These are phyloP conservation scores for Kluyveromyces dobzhanskii DNA, from an alignment of 805 yeast genomes.

Conservation along the genomic window DNA sequence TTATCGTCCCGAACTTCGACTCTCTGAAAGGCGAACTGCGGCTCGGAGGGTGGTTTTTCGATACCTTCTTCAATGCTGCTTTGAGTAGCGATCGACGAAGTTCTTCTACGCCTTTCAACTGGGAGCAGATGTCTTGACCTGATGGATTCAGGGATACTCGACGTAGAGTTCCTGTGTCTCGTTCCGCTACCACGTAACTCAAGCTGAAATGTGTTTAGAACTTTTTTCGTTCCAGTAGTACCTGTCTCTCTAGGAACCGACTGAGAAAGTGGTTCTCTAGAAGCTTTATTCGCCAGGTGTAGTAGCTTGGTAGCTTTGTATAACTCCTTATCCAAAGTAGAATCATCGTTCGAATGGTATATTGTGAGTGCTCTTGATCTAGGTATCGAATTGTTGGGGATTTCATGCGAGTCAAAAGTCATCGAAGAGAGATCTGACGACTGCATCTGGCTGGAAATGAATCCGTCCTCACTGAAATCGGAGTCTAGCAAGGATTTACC, in stretches of 20 bases:
- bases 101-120: background rate
- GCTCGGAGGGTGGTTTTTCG: background rate
- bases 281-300: conserved; percentile 1
- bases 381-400: conserved; percentile 2
- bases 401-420: background rate
- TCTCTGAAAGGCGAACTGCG: conserved; percentile 4
- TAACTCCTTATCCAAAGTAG: conserved; percentile 17
- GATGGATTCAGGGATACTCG: background rate
- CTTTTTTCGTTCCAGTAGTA: background rate
- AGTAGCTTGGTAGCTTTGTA: conserved; percentile 14
- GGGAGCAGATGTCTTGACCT: background rate
- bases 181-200: background rate
- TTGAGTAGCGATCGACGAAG: background rate
- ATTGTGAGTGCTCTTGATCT: conserved; percentile 7
- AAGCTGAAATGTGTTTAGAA: background rate
- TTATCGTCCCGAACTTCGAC: conserved; percentile 35
- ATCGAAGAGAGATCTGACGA: conserved; percentile 3
- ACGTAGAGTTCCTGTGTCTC: background rate
- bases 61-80: background rate
- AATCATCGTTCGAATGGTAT: conserved; percentile 21
- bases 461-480: conserved; percentile 20
- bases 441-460: background rate
- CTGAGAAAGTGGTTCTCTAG: conserved; percentile 3
- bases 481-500: conserved; percentile 29
- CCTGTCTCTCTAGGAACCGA: background rate